Conservation (phyloP, 2,329 filamentous ascomycete genomes). For the Furcasterigmium sp. region DNA sequence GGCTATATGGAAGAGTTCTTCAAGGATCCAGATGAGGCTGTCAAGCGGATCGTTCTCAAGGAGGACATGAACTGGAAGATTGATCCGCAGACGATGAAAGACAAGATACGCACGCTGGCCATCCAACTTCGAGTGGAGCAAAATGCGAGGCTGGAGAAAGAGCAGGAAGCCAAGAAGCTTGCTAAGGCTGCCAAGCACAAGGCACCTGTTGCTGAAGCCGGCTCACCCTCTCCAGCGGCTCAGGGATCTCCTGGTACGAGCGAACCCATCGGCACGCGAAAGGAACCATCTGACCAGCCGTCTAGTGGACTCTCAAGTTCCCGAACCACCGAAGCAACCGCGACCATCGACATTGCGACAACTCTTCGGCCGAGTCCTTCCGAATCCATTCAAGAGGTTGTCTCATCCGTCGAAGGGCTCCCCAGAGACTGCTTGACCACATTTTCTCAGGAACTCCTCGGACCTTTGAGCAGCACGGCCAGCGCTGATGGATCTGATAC, state of each 20-base stretch:
- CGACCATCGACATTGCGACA: too few relatives aligned
- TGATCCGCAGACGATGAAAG: slow-evolving; percentile 54
- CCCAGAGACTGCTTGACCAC: too few relatives aligned
- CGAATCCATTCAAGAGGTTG: too few relatives aligned
- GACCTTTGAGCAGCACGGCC: too few relatives aligned
- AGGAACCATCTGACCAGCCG: background rate
- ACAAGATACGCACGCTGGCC: slow-evolving; percentile 60
- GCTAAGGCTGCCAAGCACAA: slow-evolving; percentile 18
- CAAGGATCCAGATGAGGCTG: slow-evolving; percentile 65
- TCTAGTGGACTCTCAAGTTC: background rate
- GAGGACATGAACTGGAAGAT: slow-evolving; percentile 49
- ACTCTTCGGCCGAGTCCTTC: too few relatives aligned
- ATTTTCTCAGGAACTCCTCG: too few relatives aligned
- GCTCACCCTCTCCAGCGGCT: background rate
- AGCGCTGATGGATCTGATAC: too few relatives aligned
- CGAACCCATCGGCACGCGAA: background rate
- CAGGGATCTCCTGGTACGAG: background rate
- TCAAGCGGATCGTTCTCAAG: slow-evolving; percentile 58
- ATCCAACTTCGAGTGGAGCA: slow-evolving; percentile 58
- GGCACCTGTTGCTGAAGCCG: slow-evolving; percentile 3
- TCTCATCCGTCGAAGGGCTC: too few relatives aligned
- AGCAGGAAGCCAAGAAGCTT: slow-evolving; percentile 28
- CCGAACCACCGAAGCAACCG: too few relatives aligned
- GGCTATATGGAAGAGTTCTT: slow-evolving; percentile 83
- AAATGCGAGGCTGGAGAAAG: slow-evolving; percentile 32